Percentiles rank a stretch among this genome's conserved stretches.
Evolutionary conservation across 768 basidiomycete genomes (phyloP).

Genomic region (Boletus rubescentipes): DNA sequence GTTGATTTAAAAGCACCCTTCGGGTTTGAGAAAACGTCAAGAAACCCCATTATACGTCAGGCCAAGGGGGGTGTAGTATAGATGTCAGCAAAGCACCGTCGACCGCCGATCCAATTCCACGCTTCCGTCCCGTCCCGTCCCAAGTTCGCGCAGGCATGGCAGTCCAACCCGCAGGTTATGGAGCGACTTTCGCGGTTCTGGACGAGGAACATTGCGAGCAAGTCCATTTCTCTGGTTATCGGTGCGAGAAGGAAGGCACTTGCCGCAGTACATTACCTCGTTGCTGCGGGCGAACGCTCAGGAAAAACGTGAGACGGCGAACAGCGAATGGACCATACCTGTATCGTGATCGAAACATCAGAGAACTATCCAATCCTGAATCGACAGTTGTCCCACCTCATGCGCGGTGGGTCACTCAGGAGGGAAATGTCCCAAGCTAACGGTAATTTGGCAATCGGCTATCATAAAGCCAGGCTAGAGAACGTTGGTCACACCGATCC

Average conservation of each 20-base stretch:
- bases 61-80: neutral
- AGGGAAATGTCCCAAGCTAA: conserved; percentile 1
- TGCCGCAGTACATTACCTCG: neutral
- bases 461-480: neutral
- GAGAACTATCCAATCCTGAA: neutral
- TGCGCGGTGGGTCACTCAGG: neutral
- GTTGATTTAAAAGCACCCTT: neutral
- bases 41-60: neutral
- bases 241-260: neutral
- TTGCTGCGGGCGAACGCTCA: neutral
- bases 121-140: neutral
- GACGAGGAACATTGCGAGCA: neutral
- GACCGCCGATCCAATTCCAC: conserved; percentile 1
- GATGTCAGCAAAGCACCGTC: neutral
- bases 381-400: conserved; percentile 2
- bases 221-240: neutral
- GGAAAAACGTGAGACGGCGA: neutral
- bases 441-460: conserved; percentile 12
- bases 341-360: conserved; percentile 1
- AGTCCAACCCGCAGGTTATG: neutral
- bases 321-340: neutral
- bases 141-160: neutral
- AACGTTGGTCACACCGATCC: conserved; percentile 8
- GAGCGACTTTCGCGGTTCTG: neutral
- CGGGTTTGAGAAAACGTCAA: neutral